Percentiles rank a stretch among this genome's conserved stretches.
Conservation (phyloP, 208 protist genomes). For the Leishmania arabica region DNA sequence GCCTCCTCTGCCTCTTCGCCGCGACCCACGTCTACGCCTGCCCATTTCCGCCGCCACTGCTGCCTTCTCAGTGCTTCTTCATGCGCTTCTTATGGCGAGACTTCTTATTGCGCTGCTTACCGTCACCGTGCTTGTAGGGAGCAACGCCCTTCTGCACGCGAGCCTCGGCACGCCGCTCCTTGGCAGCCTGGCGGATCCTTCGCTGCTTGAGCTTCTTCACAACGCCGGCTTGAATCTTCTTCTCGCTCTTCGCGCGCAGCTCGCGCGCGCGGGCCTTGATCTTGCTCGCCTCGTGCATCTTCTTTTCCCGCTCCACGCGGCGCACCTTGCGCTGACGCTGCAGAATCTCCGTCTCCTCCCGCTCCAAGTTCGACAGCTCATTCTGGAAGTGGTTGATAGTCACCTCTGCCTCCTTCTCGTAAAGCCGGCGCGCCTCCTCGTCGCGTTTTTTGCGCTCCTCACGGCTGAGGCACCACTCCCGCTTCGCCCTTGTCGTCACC, state of each 20-base stretch:
- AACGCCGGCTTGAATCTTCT: constrained; percentile 77
- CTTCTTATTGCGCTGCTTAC: constrained; percentile 73
- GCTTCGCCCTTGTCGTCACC: constrained; percentile 48
- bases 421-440: constrained; percentile 59
- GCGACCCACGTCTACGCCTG: neutral
- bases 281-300: constrained; percentile 54
- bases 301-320: constrained; percentile 56
- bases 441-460: constrained; percentile 72
- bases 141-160: constrained; percentile 61
- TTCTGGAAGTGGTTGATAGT: constrained; percentile 87
- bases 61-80: constrained; percentile 56
- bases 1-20: neutral
- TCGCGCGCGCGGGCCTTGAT: constrained; percentile 56
- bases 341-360: constrained; percentile 65
- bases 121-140: constrained; percentile 57
- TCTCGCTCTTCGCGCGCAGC: constrained; percentile 70
- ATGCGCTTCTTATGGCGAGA: constrained; percentile 65
- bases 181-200: constrained; percentile 72
- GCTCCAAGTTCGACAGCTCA: constrained; percentile 64
- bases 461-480: constrained; percentile 78
- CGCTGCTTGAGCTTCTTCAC: constrained; percentile 90
- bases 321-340: constrained; percentile 52
- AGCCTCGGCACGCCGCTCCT: constrained; percentile 65
- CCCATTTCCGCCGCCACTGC: neutral
- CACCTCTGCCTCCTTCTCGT: constrained; percentile 89